phyloP scores from a whole-genome alignment of 331 rosid genomes.

The Phaseolus coccineus region DNA sequence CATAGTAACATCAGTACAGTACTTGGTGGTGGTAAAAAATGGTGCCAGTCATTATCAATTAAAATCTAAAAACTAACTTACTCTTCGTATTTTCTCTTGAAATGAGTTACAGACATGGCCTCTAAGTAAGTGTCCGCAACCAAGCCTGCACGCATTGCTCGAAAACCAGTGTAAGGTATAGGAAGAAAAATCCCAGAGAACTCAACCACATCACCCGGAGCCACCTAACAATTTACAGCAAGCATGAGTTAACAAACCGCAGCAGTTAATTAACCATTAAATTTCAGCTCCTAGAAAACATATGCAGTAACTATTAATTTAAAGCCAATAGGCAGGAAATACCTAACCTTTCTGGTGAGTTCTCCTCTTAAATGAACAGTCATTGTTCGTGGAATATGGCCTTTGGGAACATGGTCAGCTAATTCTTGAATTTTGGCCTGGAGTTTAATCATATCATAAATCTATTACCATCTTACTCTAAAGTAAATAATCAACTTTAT shows the following conservation, averaged over 20 bases:
- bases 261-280: conserved; percentile 30
- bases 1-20: neutral
- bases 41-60: neutral
- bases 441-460: conserved; percentile 46
- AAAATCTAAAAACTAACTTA: conserved; percentile 54
- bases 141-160: conserved; percentile 98
- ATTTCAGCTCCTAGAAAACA: conserved; percentile 35
- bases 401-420: conserved; percentile 97
- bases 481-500: conserved; percentile 22
- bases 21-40: neutral
- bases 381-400: conserved; percentile 97
- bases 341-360: conserved; percentile 89
- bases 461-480: neutral
- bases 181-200: conserved; percentile 98
- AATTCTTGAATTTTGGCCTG: conserved; percentile 99
- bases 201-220: conserved; percentile 97
- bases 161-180: conserved; percentile 86
- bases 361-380: conserved; percentile 95
- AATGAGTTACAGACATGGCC: conserved; percentile 94
- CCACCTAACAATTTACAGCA: conserved; percentile 66
- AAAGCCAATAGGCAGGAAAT: conserved; percentile 36
- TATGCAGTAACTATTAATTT: conserved; percentile 3
- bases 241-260: conserved; percentile 26
- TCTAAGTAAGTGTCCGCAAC: conserved; percentile 98
- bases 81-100: conserved; percentile 99